Conservation (phyloP, 352 stramenopile genomes). For the Thalassiosira exigua region DNA sequence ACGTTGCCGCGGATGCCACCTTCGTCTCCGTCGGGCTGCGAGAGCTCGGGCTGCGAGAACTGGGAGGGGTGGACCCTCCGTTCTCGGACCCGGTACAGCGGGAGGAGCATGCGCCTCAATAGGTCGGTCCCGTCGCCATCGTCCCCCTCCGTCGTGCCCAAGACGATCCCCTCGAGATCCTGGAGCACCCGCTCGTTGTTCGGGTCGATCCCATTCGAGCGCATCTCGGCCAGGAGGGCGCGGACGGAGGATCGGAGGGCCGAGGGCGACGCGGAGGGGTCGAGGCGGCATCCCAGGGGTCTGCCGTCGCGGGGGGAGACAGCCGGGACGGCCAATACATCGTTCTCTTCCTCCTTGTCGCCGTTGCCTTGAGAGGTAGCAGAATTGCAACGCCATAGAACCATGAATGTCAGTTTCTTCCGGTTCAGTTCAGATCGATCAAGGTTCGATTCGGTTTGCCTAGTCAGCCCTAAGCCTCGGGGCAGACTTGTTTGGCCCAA, state of each 20-base stretch:
- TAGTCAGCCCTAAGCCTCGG: no score
- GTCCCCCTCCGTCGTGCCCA: neutral
- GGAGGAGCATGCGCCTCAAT: constrained; percentile 49
- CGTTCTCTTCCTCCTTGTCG: neutral
- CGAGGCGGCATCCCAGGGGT: constrained; percentile 47
- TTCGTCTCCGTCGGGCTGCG: neutral
- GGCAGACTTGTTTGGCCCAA: no score
- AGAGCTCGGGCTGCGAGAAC: constrained; percentile 32
- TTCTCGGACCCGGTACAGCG: constrained; percentile 40
- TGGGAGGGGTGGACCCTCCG: constrained; percentile 7
- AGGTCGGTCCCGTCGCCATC: neutral
- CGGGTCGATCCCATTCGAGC: constrained; percentile 48
- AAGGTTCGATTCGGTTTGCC: no score
- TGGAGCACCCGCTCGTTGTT: constrained; percentile 42
- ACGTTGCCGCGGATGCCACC: constrained; percentile 7
- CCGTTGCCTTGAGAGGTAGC: constrained; percentile 1
- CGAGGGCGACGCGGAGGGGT: constrained; percentile 38
- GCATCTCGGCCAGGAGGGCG: constrained; percentile 56
- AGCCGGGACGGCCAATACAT: neutral
- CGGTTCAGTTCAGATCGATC: no score
- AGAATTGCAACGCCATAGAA: no score
- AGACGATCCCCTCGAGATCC: constrained; percentile 40
- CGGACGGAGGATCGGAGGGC: constrained; percentile 38
- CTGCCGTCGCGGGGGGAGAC: neutral
- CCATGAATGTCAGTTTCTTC: no score